Percentiles rank a stretch among this genome's conserved stretches.
Conservation (phyloP, 1,139 yeast genomes). For the Suhomyces maxii region DNA sequence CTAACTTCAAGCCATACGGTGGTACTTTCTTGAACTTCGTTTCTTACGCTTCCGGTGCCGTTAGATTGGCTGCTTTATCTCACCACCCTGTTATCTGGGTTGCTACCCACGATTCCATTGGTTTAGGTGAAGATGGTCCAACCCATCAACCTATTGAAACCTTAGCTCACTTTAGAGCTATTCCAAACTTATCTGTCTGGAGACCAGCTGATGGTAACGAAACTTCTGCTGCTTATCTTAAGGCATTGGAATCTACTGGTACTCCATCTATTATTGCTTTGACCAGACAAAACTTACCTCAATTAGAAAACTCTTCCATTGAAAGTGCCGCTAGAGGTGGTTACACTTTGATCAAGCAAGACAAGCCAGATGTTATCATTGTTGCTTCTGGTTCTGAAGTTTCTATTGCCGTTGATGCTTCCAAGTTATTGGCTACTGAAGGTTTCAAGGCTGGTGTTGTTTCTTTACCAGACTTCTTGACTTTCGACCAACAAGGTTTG, state of each 20-base stretch:
- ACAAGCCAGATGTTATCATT: slow-evolving; percentile 72
- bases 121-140: slow-evolving; percentile 99
- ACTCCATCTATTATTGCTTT: slow-evolving; percentile 92
- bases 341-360: slow-evolving; percentile 67
- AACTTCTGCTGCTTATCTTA: slow-evolving; percentile 92
- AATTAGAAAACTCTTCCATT: slow-evolving; percentile 87
- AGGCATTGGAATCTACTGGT: slow-evolving; percentile 65
- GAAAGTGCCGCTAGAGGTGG: slow-evolving; percentile 97
- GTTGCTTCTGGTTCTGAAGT: slow-evolving; percentile 98
- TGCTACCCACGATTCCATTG: slow-evolving; percentile 98
- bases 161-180: slow-evolving; percentile 94
- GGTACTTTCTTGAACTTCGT: slow-evolving; percentile 99
- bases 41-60: slow-evolving; percentile 97
- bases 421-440: slow-evolving; percentile 56
- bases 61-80: slow-evolving; percentile 90
- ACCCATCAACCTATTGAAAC: slow-evolving; percentile 99
- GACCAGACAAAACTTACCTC: slow-evolving; percentile 97
- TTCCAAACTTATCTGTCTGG: slow-evolving; percentile 95
- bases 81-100: slow-evolving; percentile 96
- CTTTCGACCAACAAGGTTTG: slow-evolving; percentile 80
- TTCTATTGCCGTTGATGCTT: slow-evolving; percentile 76
- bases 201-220: slow-evolving; percentile 99
- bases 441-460: slow-evolving; percentile 82
- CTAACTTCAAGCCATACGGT: slow-evolving; percentile 89
- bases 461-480: slow-evolving; percentile 89